Base-by-base conservation (phyloP, 352 stramenopile genomes). In the Globisporangium polare region DNA sequence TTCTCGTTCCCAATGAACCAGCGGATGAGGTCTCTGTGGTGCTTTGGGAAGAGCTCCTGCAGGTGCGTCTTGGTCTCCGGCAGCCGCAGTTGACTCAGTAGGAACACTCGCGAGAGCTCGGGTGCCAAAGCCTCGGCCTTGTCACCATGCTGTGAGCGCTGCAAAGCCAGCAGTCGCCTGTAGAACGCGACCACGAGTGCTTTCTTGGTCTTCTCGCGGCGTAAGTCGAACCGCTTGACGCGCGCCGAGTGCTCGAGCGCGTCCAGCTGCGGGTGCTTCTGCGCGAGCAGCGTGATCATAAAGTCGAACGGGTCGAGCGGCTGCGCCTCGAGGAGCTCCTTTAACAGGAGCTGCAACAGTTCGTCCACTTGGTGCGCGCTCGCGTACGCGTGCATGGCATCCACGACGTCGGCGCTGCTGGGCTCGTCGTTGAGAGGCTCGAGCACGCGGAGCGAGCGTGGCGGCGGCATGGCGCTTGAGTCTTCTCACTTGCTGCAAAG, bases 241-340 rank as follows among this genome's bases (percentile, higher is more conserved):
- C 62, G 69, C 26, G 77, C 65, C 15, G 73, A 74, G 39, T 73
- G 60, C 46, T 87, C 76, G 7, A 92, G 56, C 6, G 64, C 70
- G 42, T 89, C 74, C 67, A 93, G 72, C 54, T 78, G 64, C 18
- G 67, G 50, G 49, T 90, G 74, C 57, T 83, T 65, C 24, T 75
- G 69, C 20, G 59, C 39, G 31, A 87, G 72, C 33, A 74, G 67
- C 26, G 86, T 65, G 57, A 87, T 86, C 27, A 93, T 71, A 62
- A 88, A 86, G 59, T 79, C 69, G 59, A 89, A 80, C 5, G 81
- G 78, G 41, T 90, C 83, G 18, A 90, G 63, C 59, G 78, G 81
- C 65, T 90, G 81, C 27, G 69, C 68, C 56, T 90, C 69, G 33
- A 92, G 67, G 35, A 93, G 68, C 17, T 69, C 56, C 47, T 69